These are phyloP conservation scores for Mycena vitilis DNA, from an alignment of 768 basidiomycete genomes.

Conservation along the genomic window DNA sequence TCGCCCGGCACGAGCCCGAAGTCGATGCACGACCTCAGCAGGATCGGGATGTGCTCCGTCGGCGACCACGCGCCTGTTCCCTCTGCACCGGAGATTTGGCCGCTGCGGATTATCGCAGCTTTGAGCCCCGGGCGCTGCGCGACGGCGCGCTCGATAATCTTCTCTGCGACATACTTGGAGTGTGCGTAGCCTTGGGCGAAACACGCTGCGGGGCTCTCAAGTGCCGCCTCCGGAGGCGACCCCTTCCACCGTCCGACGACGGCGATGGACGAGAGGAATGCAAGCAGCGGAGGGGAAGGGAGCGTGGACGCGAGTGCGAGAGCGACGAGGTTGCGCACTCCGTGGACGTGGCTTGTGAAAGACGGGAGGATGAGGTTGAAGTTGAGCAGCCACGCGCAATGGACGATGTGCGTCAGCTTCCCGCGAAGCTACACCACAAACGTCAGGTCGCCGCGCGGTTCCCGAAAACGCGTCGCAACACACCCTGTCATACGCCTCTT, in stretches of 20 bases:
- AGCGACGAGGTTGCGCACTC: constrained; percentile 38
- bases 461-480: too few species aligned
- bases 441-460: too few species aligned
- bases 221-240: constrained; percentile 10
- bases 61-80: constrained; percentile 26
- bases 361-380: constrained; percentile 17
- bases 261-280: constrained; percentile 42
- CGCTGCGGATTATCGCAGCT: constrained; percentile 21
- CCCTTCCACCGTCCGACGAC: constrained; percentile 25
- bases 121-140: constrained; percentile 9
- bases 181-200: constrained; percentile 25
- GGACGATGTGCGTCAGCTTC: too few species aligned
- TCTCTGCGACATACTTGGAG: constrained; percentile 29
- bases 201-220: constrained; percentile 9
- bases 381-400: too few species aligned
- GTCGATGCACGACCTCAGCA: constrained; percentile 23
- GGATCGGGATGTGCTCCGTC: constrained; percentile 23
- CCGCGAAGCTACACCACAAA: too few species aligned
- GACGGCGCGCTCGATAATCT: constrained; percentile 23
- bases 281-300: constrained; percentile 28
- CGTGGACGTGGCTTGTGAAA: constrained; percentile 39
- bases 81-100: constrained; percentile 25
- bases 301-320: constrained; percentile 30
- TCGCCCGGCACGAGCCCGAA: constrained; percentile 23
- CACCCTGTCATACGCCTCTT: too few species aligned